These are phyloP conservation scores for Globisporangium orthogonon DNA, from an alignment of 352 stramenopile genomes.

Conservation along the genomic window DNA sequence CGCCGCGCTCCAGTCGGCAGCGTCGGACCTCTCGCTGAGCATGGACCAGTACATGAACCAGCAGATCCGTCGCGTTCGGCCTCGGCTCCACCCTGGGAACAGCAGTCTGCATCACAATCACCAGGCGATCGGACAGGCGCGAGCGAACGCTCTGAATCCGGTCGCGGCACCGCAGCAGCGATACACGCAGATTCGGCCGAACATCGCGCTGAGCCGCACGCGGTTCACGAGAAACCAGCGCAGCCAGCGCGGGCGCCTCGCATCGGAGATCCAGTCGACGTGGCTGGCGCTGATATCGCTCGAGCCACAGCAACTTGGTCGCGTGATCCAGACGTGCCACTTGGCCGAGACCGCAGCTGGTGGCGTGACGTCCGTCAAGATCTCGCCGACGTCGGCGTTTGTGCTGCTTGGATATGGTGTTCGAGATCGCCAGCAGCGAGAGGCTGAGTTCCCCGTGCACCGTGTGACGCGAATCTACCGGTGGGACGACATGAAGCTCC, in stretches of 20 bases:
- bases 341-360: conserved; percentile 73
- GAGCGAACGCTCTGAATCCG: conserved; percentile 18
- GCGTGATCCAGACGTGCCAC: conserved; percentile 78
- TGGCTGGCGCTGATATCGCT: conserved; percentile 83
- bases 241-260: conserved; percentile 59
- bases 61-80: conserved; percentile 72
- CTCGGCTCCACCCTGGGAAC: conserved; percentile 35
- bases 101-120: conserved; percentile 19
- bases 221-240: conserved; percentile 72
- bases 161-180: conserved; percentile 31
- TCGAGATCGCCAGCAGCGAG: conserved; percentile 75
- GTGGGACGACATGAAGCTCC: conserved; percentile 86
- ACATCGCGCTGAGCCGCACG: conserved; percentile 78
- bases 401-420: conserved; percentile 84
- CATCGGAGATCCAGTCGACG: conserved; percentile 79
- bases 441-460: conserved; percentile 78
- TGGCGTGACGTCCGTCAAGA: conserved; percentile 87
- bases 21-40: conserved; percentile 48
- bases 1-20: conserved; percentile 49
- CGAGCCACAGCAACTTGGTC: conserved; percentile 66
- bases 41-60: conserved; percentile 84
- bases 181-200: conserved; percentile 80
- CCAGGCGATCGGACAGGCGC: conserved; percentile 14
- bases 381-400: conserved; percentile 82
- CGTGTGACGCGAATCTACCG: conserved; percentile 85